A percentile compares a stretch with the other conserved stretches of the same genome.
phyloP scores from a whole-genome alignment of 176 grass and related monocot genomes.

The sorghum (Sorghum bicolor) region Sorghum_bicolor_NCBIv3 NC_012872.2:68383501-68384000 shows the following conservation, averaged over 20 bases:
- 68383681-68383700: slow-evolving; percentile 26
- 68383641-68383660: not conserved
- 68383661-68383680: slow-evolving; percentile 15
- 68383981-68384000: not conserved
- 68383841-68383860: slow-evolving; percentile 2
- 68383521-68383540: not conserved
- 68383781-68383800: slow-evolving; percentile 1
- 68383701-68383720: slow-evolving; percentile 9
- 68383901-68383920: slow-evolving; percentile 27
- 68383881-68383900: slow-evolving; percentile 5
- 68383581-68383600: not conserved
- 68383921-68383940: slow-evolving; percentile 10
- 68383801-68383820: slow-evolving; percentile 34
- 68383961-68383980: not conserved
- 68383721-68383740: slow-evolving; percentile 12
- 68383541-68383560: not conserved
- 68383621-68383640: not conserved
- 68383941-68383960: not conserved
- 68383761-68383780: slow-evolving; percentile 18
- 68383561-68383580: not conserved
- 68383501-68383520: not conserved
- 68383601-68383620: slow-evolving; percentile 1
- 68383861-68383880: not conserved
- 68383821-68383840: not conserved
- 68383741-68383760: slow-evolving; percentile 17